Evolutionary conservation across 1,284 basidiomycete genomes (phyloP).

Genomic region (Naganishia albida): DNA sequence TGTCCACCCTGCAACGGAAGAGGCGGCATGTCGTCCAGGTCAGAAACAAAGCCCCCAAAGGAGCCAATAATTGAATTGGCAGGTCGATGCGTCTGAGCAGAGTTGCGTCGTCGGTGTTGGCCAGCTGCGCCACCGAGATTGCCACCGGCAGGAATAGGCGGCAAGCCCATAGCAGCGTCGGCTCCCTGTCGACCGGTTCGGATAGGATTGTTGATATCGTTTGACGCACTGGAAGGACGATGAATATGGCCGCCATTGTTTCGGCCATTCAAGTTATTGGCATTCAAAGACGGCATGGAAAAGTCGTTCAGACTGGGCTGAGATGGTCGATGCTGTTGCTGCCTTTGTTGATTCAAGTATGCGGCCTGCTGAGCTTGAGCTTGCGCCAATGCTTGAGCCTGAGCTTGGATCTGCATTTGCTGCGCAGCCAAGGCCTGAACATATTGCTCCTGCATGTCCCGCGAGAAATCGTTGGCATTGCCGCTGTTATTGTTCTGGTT

Average conservation of each 20-base stretch:
- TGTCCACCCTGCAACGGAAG: slow-evolving; percentile 61
- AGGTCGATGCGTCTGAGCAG: slow-evolving; percentile 47
- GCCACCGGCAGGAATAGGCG: slow-evolving; percentile 17
- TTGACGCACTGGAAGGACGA: slow-evolving; percentile 24
- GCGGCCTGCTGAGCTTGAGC: slow-evolving; percentile 21
- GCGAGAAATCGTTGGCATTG: slow-evolving; percentile 17
- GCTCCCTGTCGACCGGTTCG: slow-evolving; percentile 5
- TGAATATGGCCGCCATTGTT: slow-evolving; percentile 1
- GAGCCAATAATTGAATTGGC: slow-evolving; percentile 35
- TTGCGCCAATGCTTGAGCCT: slow-evolving; percentile 28
- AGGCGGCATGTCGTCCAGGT: slow-evolving; percentile 46
- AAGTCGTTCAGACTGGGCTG: slow-evolving; percentile 32
- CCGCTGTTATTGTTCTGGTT: slow-evolving; percentile 8
- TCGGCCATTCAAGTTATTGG: neutral
- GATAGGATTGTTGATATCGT: slow-evolving; percentile 11
- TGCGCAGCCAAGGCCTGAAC: slow-evolving; percentile 29
- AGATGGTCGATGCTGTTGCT: slow-evolving; percentile 20
- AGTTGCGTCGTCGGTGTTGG: slow-evolving; percentile 83
- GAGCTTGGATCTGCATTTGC: slow-evolving; percentile 25
- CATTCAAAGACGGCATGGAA: slow-evolving; percentile 27
- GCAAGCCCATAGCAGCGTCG: slow-evolving; percentile 34
- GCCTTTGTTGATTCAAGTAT: slow-evolving; percentile 13
- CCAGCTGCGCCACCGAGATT: slow-evolving; percentile 25
- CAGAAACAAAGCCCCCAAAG: slow-evolving; percentile 37
- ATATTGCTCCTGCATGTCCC: slow-evolving; percentile 30